Evolutionary conservation across 805 yeast species (phyloP), one percentile per base, ranked within the genome.

Genomic region (Ogataea ramenticola): DNA sequence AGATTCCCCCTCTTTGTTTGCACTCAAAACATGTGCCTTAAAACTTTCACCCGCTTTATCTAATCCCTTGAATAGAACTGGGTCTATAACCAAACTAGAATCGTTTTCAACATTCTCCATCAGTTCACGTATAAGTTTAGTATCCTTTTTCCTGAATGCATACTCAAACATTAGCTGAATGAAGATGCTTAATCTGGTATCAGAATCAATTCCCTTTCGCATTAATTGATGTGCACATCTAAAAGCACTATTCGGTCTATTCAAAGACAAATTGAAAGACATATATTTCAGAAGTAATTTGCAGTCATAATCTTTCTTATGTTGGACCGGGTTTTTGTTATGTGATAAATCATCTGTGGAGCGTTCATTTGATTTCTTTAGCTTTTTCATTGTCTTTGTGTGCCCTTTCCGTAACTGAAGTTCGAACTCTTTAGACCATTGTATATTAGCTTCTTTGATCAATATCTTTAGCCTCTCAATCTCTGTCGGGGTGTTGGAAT

Each of bases 391-490:
- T 10, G 27, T 24, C 10, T 24, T 24, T 6, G 6, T 24, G 10
- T 24, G 6, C 27, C 27, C 27, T 10, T 24, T 29, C 32, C 7
- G 12, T 11, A 29, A 14, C 4, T 29, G 15, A 14, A 29, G 32
- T 29, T 29, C n/a, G 12, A 14, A 29, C 12, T 29, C 32, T 9
- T 29, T 15, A 29, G 12, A 9, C 32, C 12, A 29, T 29, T 29
- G 19, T 6, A 48, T 26, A 19, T 46, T 43, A 14, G 52, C 47
- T 36, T 54, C 41, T 12, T 39, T 39, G 24, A 49, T 22, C 10
- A 57, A 41, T 14, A 42, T 48, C 36, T 41, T 31, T 6, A 58
- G 30, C 34, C 52, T 43, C 17, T 45, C 36, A 15, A 53, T 34
- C 22, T 50, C 51, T 31, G 51, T 51, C 16, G 43, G n/a, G 6